Evolutionary conservation across 768 basidiomycete genomes (phyloP), one percentile per base, ranked within the genome.

Genomic region (Tephrocybe sp.): DNA sequence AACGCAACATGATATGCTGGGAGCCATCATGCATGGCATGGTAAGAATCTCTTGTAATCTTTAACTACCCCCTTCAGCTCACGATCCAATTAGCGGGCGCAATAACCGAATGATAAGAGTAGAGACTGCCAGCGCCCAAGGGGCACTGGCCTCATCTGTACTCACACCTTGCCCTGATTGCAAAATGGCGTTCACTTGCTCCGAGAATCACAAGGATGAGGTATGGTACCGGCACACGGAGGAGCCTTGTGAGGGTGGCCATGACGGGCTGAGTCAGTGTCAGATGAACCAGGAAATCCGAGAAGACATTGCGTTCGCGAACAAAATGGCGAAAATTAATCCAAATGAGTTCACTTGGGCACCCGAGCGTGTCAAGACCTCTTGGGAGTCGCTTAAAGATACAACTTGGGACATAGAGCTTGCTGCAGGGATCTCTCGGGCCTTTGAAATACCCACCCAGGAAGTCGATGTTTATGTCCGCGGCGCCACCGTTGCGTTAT

Each of bases 391-490:
- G 1, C 24, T 71, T 33, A 51, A 53, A 21, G 56, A 51, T 7
- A 22, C 43, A 19, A 57, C 41, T 4, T 71, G 67, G 70, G 53
- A 62, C 10, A 45, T 37, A 0, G 66, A 68, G 36, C 67, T 60
- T 42, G 23, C 49, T 16, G 27, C 45, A 3, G 56, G 59, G 21
- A 12, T 67, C 25, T 47, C 34, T 16, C 3, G 23, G 31, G 37
- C 31, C 11, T 18, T 30, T 53, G 10, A 39, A 40, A 16, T 30
- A 47, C 6, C 52, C 43, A 13, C 6, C 23, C 16, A 40, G 18
- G 37, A 56, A 1, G 41, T 53, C 15, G 52, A 18, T 4, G 52
- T 60, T 0, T 61, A 54, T 44, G 30, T 69, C 16, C 57, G 68
- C 6, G 57, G 50, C 1, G 60, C 57, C n/a, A 66, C 67, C 0